Base-by-base conservation (phyloP, 2,329 filamentous ascomycete genomes). In the Colletotrichum chlorophyti region DNA sequence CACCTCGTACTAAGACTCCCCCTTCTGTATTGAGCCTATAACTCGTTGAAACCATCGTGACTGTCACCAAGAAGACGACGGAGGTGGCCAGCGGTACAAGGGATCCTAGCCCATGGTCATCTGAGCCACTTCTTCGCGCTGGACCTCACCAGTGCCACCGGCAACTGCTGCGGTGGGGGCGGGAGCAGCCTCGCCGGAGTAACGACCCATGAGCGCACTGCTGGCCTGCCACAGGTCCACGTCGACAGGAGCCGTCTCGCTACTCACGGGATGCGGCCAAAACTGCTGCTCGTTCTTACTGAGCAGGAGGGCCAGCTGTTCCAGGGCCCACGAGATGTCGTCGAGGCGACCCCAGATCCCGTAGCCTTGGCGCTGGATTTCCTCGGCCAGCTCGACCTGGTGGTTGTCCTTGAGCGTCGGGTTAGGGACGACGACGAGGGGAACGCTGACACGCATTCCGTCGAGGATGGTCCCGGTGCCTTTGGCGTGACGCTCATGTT, bases 341-440 rank as follows among this genome's bases (percentile, higher is more conserved):
- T 60, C 61, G 27, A 63, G 62, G 23, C 41, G 52, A 41, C 57
- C 57, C 60, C 57, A 63, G n/a, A 93, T 80, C 3, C 91, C 86
- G 74, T 96, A 96, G 21, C 89, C 88, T 64, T 91, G 85, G 21
- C 80, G 76, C 27, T 89, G 84, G 54, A 98, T 82, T 64, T 91
- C 88, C 46, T 87, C 80, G 1, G 94, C 94, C 52, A 99, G 83
- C 72, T 98, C 92, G 17, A 86, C 83, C 74, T 99, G 95, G 70
- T 99, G 95, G 67, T 99, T 94, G 68, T 96, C 88, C 66, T 97
- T 83, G 1, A 99, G 83, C 6, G 80, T 79, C 2, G 86, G 82
- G 71, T 99, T 99, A 3, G 94, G 91, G 3, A 99, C 93, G 1
- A 97, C 91, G 46, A 99, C 83, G n/a, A 98, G 78, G 3, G 91